phyloP scores from a whole-genome alignment of 192 early-diverging fungal species.

The Coemansia sp. region DNA sequence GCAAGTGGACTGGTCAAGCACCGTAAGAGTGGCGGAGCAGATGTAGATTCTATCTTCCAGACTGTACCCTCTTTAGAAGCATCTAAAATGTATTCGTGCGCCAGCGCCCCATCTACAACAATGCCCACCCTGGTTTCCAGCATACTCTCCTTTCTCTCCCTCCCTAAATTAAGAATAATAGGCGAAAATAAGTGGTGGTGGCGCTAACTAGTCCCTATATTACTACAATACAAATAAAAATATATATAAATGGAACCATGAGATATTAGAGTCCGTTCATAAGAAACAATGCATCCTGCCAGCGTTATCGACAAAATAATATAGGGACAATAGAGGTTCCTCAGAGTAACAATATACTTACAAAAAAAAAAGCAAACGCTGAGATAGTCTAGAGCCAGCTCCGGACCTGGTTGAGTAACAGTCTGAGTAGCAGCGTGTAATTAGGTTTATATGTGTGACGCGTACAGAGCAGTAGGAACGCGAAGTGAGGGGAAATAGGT shows the following conservation, averaged over 20 bases:
- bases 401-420: background rate
- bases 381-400: constrained; percentile 4
- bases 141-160: background rate
- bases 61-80: background rate
- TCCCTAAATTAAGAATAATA: background rate
- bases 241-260: background rate
- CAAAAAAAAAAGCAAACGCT: background rate
- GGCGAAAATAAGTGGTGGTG: background rate
- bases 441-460: background rate
- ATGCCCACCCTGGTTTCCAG: constrained; percentile 7
- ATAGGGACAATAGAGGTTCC: background rate
- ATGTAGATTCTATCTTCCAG: constrained; percentile 14
- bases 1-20: background rate
- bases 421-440: background rate
- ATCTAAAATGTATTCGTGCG: constrained; percentile 20
- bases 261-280: constrained; percentile 5
- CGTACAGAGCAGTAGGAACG: background rate
- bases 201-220: constrained; percentile 2
- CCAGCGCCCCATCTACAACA: constrained; percentile 16
- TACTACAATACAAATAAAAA: constrained; percentile 8
- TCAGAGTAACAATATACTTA: background rate
- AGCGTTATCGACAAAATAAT: background rate
- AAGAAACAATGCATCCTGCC: background rate
- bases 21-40: constrained; percentile 17
- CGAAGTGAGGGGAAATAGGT: background rate